Evolutionary conservation across 1,139 yeast genomes (phyloP).

Genomic region (Geotrichum carabidarum): DNA sequence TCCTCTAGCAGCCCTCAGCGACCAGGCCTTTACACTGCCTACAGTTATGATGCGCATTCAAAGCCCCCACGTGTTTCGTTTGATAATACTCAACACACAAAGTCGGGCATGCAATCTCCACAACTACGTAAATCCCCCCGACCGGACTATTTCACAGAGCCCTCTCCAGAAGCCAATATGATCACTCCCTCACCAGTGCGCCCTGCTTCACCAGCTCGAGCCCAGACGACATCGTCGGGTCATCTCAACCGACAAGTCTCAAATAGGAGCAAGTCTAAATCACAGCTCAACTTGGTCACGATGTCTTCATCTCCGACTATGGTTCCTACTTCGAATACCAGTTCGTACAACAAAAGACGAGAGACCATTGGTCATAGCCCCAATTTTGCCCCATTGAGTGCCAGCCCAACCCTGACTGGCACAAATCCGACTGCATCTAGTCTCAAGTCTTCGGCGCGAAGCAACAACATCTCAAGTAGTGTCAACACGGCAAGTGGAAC

Average conservation of each 20-base stretch:
- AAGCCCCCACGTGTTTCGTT: background rate
- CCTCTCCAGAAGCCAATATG: background rate
- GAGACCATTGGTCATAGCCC: slow-evolving; percentile 6
- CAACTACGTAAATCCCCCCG: background rate
- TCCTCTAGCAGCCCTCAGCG: background rate
- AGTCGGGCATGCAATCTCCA: background rate
- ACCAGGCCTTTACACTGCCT: background rate
- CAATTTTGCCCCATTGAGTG: background rate
- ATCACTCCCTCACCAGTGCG: background rate
- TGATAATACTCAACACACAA: background rate
- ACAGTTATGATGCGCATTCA: slow-evolving; percentile 4
- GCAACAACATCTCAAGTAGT: background rate
- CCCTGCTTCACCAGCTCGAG: slow-evolving; percentile 3
- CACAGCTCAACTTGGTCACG: slow-evolving; percentile 5
- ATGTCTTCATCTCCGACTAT: background rate
- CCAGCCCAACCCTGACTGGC: background rate
- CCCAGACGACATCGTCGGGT: slow-evolving; percentile 13
- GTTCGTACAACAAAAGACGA: slow-evolving; percentile 5
- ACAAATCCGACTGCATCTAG: background rate
- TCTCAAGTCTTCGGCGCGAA: background rate
- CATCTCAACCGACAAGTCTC: background rate
- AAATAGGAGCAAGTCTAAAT: slow-evolving; percentile 8
- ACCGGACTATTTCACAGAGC: background rate
- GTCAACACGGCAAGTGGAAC: background rate
- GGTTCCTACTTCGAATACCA: background rate